Base-by-base conservation (phyloP, 129 eudicot genomes). In the Chrysanthemum seticuspe region DNA sequence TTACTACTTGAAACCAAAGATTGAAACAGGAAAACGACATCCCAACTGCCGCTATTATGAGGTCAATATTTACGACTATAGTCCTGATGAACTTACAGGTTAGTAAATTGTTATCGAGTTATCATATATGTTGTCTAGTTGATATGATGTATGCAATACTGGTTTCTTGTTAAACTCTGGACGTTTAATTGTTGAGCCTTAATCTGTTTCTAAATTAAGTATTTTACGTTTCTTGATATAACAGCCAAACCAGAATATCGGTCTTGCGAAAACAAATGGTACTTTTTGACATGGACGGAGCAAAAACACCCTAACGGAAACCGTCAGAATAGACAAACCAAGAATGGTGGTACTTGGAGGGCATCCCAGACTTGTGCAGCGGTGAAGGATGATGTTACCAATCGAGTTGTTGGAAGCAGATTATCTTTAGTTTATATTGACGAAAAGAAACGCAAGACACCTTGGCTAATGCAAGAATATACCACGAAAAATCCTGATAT, bases 31-130 rank as follows among this genome's bases (percentile, higher is more conserved):
- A 62, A 55, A 1, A 55, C 4, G n/a, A 51, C 57, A 62, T 5
- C 76, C 72, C 7, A 21, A n/a, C 0, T 61, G 69, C 62, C 67
- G 71, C 58, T 13, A 70, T 14, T 23, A 70, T 13, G 76, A 70
- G 2, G 76, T 77, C 4, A 3, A 70, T 36, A 55, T 77, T 14
- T 77, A 77, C 59, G 10, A 70, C 45, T 14, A 62, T 9, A 7
- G 7, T 36, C 81, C 81, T 6, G 14, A 69, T 1, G 8, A 52
- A 13, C 80, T 78, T 62, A 3, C 71, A 21, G 34, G 34, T 29
- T 29, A 29, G 34, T 29, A 29, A 29, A 4, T 29, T 29, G 3
- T 29, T 29, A 29, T 29, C 4, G 34, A 29, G 4, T 29, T 29
- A 29, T 29, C 21, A 21, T 21, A 21, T 21, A 21, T 21, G 21